Conservation (phyloP, 148 eudicot genomes). For the Amaranthus palmeri region DNA sequence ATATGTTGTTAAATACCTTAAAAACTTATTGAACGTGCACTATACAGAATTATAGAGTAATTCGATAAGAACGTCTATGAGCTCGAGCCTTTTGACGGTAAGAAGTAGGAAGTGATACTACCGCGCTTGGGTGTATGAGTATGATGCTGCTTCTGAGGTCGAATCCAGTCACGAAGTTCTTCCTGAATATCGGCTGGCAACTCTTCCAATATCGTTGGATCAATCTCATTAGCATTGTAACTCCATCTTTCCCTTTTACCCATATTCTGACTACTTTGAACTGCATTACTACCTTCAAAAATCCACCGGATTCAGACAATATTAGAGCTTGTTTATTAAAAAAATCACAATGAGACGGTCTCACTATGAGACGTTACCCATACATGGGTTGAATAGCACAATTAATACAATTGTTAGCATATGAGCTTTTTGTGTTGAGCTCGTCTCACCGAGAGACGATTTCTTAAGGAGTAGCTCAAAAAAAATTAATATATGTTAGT, state of each 20-base stretch:
- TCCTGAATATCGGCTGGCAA: conserved; percentile 32
- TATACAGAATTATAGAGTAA: too few relatives aligned
- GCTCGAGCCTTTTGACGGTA: conserved; percentile 11
- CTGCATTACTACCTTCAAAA: conserved; percentile 5
- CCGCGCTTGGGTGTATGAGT: conserved; percentile 1
- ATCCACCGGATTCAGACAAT: conserved; percentile 6
- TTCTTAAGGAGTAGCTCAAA: too few relatives aligned
- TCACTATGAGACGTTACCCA: too few relatives aligned
- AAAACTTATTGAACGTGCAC: too few relatives aligned
- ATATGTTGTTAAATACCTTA: too few relatives aligned
- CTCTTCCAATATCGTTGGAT: conserved; percentile 25
- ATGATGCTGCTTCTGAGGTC: conserved; percentile 27
- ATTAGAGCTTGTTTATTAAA: not conserved
- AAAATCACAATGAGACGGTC: not conserved
- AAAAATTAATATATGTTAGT: too few relatives aligned
- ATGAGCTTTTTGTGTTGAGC: too few relatives aligned
- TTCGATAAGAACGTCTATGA: not conserved
- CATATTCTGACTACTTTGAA: not conserved
- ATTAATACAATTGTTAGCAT: too few relatives aligned
- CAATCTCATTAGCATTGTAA: conserved; percentile 27
- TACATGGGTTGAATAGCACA: too few relatives aligned
- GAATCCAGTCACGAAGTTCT: conserved; percentile 31
- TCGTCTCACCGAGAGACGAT: too few relatives aligned
- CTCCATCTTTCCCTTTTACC: conserved; percentile 22
- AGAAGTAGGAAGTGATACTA: conserved; percentile 27